Evolutionary conservation across 2,329 filamentous ascomycete genomes (phyloP).

Genomic region (Arthroderma sp.): DNA sequence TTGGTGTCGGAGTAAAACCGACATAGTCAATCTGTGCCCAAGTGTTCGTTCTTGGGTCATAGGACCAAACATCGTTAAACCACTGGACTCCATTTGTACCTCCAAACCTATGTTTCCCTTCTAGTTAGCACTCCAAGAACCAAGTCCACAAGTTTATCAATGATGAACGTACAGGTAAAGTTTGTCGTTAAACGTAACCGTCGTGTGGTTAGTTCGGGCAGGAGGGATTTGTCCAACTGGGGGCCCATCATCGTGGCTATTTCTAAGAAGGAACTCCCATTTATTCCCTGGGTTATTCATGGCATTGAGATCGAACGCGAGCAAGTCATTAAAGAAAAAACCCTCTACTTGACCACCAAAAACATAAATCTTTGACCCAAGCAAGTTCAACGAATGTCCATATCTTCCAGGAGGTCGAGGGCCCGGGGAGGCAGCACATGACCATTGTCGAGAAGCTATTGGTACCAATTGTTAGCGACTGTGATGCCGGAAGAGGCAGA

Average conservation of each 20-base stretch:
- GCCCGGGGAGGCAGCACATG: constrained; percentile 76
- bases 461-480: constrained; percentile 21
- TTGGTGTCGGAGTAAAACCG: constrained; percentile 85
- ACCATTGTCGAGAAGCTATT: constrained; percentile 93
- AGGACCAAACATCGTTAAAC: constrained; percentile 99
- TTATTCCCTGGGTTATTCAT: constrained; percentile 80
- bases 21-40: constrained; percentile 93
- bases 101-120: constrained; percentile 57
- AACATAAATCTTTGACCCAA: constrained; percentile 93
- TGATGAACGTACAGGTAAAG: constrained; percentile 63
- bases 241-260: constrained; percentile 48
- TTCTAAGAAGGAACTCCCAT: constrained; percentile 85
- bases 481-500: neutral
- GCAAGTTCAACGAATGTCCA: constrained; percentile 88
- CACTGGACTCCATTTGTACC: constrained; percentile 91
- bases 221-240: constrained; percentile 60
- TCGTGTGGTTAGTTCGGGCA: constrained; percentile 84
- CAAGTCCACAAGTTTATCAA: neutral
- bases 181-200: constrained; percentile 84
- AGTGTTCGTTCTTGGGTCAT: constrained; percentile 67
- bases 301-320: constrained; percentile 91
- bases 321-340: constrained; percentile 93
- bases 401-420: constrained; percentile 81
- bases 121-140: constrained; percentile 11
- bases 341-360: constrained; percentile 97